phyloP scores from a whole-genome alignment of 2,329 filamentous ascomycete genomes.

The Ramichloridium luteum region DNA sequence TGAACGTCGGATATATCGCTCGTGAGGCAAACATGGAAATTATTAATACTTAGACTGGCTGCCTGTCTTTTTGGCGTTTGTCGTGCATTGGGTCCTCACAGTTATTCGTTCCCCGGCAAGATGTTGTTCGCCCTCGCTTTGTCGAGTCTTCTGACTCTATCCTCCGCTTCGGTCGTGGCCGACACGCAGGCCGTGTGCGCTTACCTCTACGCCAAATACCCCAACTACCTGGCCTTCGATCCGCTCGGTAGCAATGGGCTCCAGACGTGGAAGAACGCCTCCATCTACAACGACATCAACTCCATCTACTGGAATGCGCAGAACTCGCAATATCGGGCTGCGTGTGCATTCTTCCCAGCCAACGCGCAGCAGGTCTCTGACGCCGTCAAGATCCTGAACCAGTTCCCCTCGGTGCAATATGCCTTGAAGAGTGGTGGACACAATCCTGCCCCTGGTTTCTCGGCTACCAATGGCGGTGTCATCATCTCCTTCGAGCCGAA shows the following conservation, averaged over 20 bases:
- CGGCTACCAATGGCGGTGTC: slow-evolving; percentile 33
- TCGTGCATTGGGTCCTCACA: too few species aligned
- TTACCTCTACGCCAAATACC: slow-evolving; percentile 13
- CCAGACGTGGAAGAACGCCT: slow-evolving; percentile 8
- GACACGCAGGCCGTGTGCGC: slow-evolving; percentile 14
- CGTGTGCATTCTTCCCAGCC: slow-evolving; percentile 30
- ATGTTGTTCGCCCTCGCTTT: too few species aligned
- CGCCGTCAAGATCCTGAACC: slow-evolving; percentile 39
- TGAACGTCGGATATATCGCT: too few species aligned
- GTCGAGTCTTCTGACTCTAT: too few species aligned
- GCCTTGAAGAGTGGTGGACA: slow-evolving; percentile 43
- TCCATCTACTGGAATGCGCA: slow-evolving; percentile 15
- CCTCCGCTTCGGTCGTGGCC: slow-evolving; percentile 5
- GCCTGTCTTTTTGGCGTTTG: too few species aligned
- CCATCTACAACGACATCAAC: slow-evolving; percentile 12
- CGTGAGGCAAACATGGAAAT: too few species aligned
- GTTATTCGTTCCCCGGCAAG: background rate
- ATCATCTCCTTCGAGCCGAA: slow-evolving; percentile 33
- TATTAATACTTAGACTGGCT: too few species aligned
- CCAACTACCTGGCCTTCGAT: slow-evolving; percentile 13
- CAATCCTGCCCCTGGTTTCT: slow-evolving; percentile 35
- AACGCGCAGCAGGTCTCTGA: slow-evolving; percentile 41
- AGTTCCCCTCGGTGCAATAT: slow-evolving; percentile 38
- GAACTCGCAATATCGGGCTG: slow-evolving; percentile 12
- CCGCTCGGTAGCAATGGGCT: slow-evolving; percentile 7